Evolutionary conservation across 768 basidiomycete genomes (phyloP).

Genomic region (Rhizopogon roseolus): DNA sequence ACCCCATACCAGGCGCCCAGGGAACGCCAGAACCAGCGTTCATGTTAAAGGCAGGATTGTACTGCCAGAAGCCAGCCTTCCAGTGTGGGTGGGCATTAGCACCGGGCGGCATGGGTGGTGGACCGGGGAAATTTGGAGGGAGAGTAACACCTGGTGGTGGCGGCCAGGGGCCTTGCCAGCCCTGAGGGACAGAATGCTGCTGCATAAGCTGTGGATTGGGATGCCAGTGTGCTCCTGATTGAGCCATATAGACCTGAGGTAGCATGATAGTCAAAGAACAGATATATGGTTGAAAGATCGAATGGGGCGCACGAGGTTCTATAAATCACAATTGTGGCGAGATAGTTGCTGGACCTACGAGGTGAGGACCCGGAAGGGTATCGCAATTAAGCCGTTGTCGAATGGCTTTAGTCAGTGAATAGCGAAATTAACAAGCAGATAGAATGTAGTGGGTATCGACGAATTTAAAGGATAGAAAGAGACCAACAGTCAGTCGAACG

Average conservation of each 20-base stretch:
- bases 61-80: conserved; percentile 50
- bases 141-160: conserved; percentile 22
- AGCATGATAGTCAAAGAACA: not conserved
- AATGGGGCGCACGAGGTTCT: not conserved
- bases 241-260: not conserved
- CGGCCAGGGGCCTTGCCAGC: conserved; percentile 36
- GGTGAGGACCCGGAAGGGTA: not conserved
- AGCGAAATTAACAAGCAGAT: not conserved
- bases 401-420: too few species aligned
- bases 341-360: too few species aligned
- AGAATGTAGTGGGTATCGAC: not conserved
- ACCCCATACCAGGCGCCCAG: conserved; percentile 29
- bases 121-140: conserved; percentile 33
- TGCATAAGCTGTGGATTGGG: conserved; percentile 30
- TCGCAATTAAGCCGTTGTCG: not conserved
- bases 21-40: conserved; percentile 14
- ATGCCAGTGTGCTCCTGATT: conserved; percentile 16
- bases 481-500: not conserved
- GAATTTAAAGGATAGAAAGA: not conserved
- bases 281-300: not conserved
- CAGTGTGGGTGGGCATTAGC: conserved; percentile 40
- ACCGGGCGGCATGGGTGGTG: conserved; percentile 54
- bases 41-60: conserved; percentile 35
- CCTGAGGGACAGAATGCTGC: conserved; percentile 13
- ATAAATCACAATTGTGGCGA: not conserved